Evolutionary conservation across 345 rosid species (phyloP).

Genomic region (Schrenkiella parvula): DNA sequence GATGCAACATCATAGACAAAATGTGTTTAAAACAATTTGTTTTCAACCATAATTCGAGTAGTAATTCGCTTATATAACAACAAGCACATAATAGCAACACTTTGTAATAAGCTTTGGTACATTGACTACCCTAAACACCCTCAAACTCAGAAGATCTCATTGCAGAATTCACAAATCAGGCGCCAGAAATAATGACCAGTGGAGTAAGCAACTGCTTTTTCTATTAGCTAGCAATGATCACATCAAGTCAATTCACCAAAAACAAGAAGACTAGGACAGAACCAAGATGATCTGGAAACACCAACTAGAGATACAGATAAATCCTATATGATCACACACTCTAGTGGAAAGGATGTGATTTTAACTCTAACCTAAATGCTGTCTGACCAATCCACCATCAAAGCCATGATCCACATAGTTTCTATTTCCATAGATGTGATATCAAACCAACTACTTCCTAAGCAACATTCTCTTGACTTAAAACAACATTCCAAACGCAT

Average conservation of each 20-base stretch:
- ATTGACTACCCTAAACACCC: neutral
- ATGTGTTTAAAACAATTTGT: neutral
- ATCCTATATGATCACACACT: neutral
- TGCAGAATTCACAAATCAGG: neutral
- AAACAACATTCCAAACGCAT: neutral
- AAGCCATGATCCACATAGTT: neutral
- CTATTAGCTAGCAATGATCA: neutral
- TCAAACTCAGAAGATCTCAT: neutral
- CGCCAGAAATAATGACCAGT: neutral
- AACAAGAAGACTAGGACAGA: neutral
- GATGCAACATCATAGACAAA: constrained; percentile 28
- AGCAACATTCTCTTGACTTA: neutral
- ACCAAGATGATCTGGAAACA: constrained; percentile 4
- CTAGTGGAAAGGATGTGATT: neutral
- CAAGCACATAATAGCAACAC: neutral
- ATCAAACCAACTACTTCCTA: neutral
- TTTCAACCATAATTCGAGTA: neutral
- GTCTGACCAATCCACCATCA: neutral
- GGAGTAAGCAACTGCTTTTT: neutral
- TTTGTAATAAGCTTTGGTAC: neutral
- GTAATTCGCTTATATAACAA: neutral
- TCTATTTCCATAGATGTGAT: neutral
- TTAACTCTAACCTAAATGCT: neutral
- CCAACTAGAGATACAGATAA: constrained; percentile 1
- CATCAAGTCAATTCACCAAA: neutral